phyloP scores from a whole-genome alignment of 257 asterid genomes.

The Capsicum chinense region DNA sequence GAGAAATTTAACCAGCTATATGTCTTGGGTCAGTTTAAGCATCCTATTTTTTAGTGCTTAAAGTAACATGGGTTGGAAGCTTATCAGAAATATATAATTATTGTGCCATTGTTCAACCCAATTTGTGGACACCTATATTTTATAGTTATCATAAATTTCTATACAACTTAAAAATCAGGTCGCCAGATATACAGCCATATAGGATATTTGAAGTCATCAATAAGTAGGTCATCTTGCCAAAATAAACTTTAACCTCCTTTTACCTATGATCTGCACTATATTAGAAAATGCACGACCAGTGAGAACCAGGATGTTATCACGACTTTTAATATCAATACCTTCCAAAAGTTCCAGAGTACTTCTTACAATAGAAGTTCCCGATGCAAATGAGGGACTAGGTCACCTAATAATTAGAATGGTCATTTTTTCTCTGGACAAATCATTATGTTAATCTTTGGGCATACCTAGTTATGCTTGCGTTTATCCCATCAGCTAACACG shows the following conservation, averaged over 20 bases:
- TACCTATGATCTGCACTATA: not conserved
- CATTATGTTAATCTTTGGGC: not conserved
- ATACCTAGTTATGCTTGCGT: not conserved
- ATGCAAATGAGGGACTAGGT: not conserved
- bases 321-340: not conserved
- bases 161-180: not conserved
- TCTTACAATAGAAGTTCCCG: not conserved
- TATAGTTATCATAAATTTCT: not conserved
- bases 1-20: not conserved
- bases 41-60: not conserved
- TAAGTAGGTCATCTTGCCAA: constrained; percentile 4
- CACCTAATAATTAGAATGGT: not conserved
- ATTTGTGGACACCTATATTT: not conserved
- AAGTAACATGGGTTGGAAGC: not conserved
- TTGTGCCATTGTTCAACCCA: not conserved
- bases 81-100: not conserved
- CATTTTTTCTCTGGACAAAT: not conserved
- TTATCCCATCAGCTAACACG: constrained; percentile 5
- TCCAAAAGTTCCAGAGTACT: constrained; percentile 6
- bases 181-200: not conserved
- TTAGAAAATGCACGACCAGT: not conserved
- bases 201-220: constrained; percentile 16
- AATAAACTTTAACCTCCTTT: not conserved
- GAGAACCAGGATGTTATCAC: constrained; percentile 22
- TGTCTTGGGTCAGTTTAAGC: not conserved